phyloP scores from a whole-genome alignment of 1,284 basidiomycete genomes.

The Coniferiporia weirii region DNA sequence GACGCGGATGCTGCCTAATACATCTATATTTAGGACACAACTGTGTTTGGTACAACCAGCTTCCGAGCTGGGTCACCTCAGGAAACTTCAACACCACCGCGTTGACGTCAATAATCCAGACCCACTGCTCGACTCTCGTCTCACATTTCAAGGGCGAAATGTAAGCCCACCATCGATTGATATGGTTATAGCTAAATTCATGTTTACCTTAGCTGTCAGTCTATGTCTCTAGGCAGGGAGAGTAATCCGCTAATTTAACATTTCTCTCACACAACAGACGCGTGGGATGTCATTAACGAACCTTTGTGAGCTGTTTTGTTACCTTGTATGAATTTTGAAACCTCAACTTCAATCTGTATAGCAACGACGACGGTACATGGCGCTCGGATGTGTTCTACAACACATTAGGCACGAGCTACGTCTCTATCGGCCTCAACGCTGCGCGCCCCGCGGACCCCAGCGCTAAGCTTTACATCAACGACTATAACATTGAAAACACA shows the following conservation, averaged over 20 bases:
- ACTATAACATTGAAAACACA: conserved; percentile 32
- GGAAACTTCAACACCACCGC: conserved; percentile 21
- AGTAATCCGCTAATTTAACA: not conserved
- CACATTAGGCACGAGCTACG: conserved; percentile 31
- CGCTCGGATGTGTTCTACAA: conserved; percentile 33
- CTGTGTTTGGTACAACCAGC: conserved; percentile 24
- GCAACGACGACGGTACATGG: conserved; percentile 33
- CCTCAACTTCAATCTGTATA: not conserved
- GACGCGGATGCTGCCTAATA: not conserved
- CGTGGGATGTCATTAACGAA: conserved; percentile 22
- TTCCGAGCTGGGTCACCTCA: conserved; percentile 24
- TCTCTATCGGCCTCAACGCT: conserved; percentile 32
- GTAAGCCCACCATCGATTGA: not conserved
- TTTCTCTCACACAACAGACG: conserved; percentile 3
- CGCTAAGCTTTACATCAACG: conserved; percentile 33
- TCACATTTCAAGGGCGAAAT: conserved; percentile 21
- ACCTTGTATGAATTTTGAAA: not conserved
- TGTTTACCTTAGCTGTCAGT: not conserved
- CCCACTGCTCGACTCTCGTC: conserved; percentile 22
- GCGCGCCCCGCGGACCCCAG: conserved; percentile 33
- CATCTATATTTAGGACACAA: conserved; percentile 15
- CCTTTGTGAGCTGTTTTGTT: conserved; percentile 11
- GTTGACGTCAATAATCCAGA: conserved; percentile 21
- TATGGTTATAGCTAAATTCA: too few relatives aligned
- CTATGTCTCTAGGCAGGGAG: not conserved